Percentiles rank a stretch among this genome's conserved stretches.
Conservation (phyloP, 2,329 filamentous ascomycete species). For the Plenodomus biglobosus region DNA sequence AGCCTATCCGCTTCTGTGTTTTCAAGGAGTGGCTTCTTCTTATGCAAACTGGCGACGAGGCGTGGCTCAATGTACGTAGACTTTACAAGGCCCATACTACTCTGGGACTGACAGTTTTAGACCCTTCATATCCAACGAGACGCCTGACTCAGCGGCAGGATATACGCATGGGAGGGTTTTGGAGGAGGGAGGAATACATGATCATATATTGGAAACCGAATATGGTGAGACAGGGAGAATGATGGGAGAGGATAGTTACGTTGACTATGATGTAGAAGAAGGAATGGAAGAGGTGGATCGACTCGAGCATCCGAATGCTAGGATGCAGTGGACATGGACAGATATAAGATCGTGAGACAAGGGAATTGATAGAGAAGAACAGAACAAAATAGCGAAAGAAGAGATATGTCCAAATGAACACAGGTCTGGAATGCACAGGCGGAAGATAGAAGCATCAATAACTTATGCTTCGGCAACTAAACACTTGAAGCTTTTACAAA, state of each 20-base stretch:
- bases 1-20: too few species aligned
- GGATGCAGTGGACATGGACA: slow-evolving; percentile 1
- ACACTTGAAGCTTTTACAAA: too few species aligned
- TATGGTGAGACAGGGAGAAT: slow-evolving; percentile 21
- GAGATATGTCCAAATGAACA: too few species aligned
- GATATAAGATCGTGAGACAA: neutral
- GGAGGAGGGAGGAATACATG: slow-evolving; percentile 19
- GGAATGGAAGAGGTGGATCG: slow-evolving; percentile 14
- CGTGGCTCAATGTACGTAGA: neutral
- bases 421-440: too few species aligned
- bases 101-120: slow-evolving; percentile 13
- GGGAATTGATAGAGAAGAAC: too few species aligned
- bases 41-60: too few species aligned
- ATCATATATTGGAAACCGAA: slow-evolving; percentile 5
- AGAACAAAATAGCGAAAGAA: too few species aligned
- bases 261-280: slow-evolving; percentile 20
- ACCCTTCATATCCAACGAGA: slow-evolving; percentile 9
- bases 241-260: slow-evolving; percentile 13
- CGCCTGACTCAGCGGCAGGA: slow-evolving; percentile 7
- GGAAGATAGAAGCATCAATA: too few species aligned
- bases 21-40: too few species aligned
- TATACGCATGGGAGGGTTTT: slow-evolving; percentile 15
- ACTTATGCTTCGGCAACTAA: too few species aligned
- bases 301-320: slow-evolving; percentile 8
- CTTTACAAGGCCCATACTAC: too few species aligned